Evolutionary conservation across 2,329 filamentous ascomycete genomes (phyloP).

Genomic region (Fusarium algeriense): DNA sequence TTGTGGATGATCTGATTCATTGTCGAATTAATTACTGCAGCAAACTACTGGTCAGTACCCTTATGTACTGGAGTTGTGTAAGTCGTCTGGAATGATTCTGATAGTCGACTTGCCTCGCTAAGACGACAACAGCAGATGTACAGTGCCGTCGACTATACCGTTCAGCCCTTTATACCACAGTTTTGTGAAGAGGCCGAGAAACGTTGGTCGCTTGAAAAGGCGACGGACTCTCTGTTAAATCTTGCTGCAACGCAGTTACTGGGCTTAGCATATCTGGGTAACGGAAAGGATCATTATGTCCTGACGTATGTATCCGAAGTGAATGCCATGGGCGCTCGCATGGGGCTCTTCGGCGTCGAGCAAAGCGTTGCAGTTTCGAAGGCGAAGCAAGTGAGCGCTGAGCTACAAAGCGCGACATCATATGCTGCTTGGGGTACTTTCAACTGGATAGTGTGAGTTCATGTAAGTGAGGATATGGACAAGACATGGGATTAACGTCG

Average conservation of each 20-base stretch:
- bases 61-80: conserved; percentile 35
- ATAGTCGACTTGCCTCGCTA: neutral
- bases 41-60: conserved; percentile 7
- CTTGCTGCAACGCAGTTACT: conserved; percentile 52
- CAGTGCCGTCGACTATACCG: neutral
- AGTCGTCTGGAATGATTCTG: neutral
- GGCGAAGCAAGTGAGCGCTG: conserved; percentile 5
- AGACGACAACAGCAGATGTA: conserved; percentile 29
- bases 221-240: conserved; percentile 35
- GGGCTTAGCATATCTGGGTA: conserved; percentile 51
- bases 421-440: conserved; percentile 51
- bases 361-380: conserved; percentile 9
- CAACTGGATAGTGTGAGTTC: conserved; percentile 55
- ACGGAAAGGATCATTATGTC: conserved; percentile 53
- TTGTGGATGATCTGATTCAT: conserved; percentile 52
- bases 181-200: conserved; percentile 28
- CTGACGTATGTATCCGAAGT: conserved; percentile 49
- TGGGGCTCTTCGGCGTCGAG: conserved; percentile 49
- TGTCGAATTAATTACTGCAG: conserved; percentile 13
- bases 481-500: neutral
- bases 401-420: conserved; percentile 26
- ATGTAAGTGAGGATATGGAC: neutral
- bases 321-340: conserved; percentile 47
- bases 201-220: conserved; percentile 16
- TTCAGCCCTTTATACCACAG: neutral